phyloP scores from a whole-genome alignment of 768 basidiomycete species.

The Mrakia frigida region DNA sequence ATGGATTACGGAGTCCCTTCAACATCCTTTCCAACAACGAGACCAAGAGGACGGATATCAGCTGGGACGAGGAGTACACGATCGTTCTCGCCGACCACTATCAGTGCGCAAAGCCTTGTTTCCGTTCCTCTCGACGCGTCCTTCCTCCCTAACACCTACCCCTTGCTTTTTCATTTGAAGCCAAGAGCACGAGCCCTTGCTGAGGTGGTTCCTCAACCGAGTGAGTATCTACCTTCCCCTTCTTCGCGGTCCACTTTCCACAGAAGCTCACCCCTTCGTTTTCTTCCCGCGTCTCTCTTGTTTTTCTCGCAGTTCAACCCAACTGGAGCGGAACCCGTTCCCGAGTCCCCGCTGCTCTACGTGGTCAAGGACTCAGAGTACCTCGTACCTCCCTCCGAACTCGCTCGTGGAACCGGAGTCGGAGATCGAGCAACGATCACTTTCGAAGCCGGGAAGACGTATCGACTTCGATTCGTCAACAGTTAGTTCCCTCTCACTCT shows the following conservation, averaged over 20 bases:
- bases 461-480: conserved; percentile 85
- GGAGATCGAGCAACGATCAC: conserved; percentile 80
- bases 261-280: too few species aligned
- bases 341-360: conserved; percentile 77
- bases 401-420: conserved; percentile 54
- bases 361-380: conserved; percentile 71
- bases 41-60: conserved; percentile 49
- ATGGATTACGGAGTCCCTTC: conserved; percentile 81
- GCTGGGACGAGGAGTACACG: conserved; percentile 86
- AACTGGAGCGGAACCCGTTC: conserved; percentile 77
- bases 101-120: conserved; percentile 46
- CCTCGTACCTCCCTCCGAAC: conserved; percentile 51
- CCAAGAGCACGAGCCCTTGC: conserved; percentile 7
- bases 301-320: conserved; percentile 18
- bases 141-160: background rate
- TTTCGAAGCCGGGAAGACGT: conserved; percentile 82
- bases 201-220: conserved; percentile 11
- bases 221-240: background rate
- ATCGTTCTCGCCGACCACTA: conserved; percentile 89
- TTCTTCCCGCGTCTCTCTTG: background rate
- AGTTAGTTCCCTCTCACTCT: conserved; percentile 37
- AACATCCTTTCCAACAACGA: conserved; percentile 54
- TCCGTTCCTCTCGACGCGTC: background rate
- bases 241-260: background rate
- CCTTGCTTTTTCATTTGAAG: background rate